Evolutionary conservation across 306 rosid genomes (phyloP).

Genomic region (Rosa chinensis): DNA sequence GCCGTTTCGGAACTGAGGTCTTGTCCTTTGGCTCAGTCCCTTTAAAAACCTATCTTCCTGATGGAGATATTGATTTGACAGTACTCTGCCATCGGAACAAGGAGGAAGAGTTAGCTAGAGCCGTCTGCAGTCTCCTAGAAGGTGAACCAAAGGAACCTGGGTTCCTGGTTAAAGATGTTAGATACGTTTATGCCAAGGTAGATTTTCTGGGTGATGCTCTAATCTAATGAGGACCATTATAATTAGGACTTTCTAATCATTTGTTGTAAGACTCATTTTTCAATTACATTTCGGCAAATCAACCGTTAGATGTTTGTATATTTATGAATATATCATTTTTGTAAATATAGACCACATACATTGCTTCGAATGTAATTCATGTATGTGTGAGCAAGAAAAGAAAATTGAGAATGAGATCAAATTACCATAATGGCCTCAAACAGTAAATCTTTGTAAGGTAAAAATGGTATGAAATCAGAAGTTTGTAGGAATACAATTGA

Average conservation of each 20-base stretch:
- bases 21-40: slow-evolving; percentile 71
- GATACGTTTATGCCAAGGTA: slow-evolving; percentile 55
- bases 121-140: slow-evolving; percentile 42
- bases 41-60: slow-evolving; percentile 72
- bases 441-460: neutral
- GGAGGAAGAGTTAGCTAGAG: slow-evolving; percentile 48
- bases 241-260: no score
- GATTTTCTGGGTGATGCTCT: neutral
- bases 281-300: no score
- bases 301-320: no score
- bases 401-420: neutral
- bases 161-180: slow-evolving; percentile 45
- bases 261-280: no score
- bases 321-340: no score
- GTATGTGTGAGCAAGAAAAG: neutral
- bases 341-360: no score
- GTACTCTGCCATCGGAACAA: slow-evolving; percentile 40
- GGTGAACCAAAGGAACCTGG: slow-evolving; percentile 21
- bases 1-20: slow-evolving; percentile 32
- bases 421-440: neutral
- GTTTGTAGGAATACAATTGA: neutral
- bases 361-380: no score
- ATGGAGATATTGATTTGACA: slow-evolving; percentile 76
- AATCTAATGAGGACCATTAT: no score
- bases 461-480: neutral